A percentile compares a stretch with the other conserved stretches of the same genome.
phyloP scores from a whole-genome alignment of 2,329 filamentous ascomycete species.

The Aureobasidium vineae region DNA sequence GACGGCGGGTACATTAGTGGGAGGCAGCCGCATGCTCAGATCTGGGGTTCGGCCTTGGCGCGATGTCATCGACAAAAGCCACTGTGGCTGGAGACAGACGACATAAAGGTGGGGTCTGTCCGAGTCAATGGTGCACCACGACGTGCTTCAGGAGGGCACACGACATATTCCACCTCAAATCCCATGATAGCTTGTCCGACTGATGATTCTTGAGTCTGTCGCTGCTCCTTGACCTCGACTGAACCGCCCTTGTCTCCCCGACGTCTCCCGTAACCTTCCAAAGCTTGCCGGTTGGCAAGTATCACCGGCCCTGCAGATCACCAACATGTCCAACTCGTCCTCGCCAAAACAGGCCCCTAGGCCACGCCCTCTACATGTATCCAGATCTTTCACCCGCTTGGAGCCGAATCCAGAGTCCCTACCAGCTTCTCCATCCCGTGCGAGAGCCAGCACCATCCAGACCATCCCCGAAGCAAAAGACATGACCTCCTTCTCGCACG shows the following conservation, averaged over 20 bases:
- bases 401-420: slow-evolving; percentile 40
- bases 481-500: slow-evolving; percentile 31
- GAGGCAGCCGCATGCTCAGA: background rate
- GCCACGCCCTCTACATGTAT: slow-evolving; percentile 21
- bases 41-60: slow-evolving; percentile 5
- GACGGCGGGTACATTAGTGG: slow-evolving; percentile 5
- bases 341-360: background rate
- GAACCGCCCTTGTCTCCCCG: background rate
- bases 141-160: background rate
- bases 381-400: slow-evolving; percentile 51
- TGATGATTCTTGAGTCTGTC: background rate
- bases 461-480: slow-evolving; percentile 47
- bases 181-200: background rate
- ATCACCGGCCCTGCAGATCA: slow-evolving; percentile 7
- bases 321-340: slow-evolving; percentile 20
- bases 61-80: background rate
- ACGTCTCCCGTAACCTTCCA: background rate
- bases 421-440: slow-evolving; percentile 37
- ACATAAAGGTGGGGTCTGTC: slow-evolving; percentile 10
- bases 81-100: background rate
- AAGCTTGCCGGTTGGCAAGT: background rate
- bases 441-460: slow-evolving; percentile 50
- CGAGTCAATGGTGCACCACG: background rate
- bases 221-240: background rate
- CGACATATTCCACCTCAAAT: background rate